Evolutionary conservation across 257 asterid species (phyloP).

Genomic region (Solanum dulcamara): DNA sequence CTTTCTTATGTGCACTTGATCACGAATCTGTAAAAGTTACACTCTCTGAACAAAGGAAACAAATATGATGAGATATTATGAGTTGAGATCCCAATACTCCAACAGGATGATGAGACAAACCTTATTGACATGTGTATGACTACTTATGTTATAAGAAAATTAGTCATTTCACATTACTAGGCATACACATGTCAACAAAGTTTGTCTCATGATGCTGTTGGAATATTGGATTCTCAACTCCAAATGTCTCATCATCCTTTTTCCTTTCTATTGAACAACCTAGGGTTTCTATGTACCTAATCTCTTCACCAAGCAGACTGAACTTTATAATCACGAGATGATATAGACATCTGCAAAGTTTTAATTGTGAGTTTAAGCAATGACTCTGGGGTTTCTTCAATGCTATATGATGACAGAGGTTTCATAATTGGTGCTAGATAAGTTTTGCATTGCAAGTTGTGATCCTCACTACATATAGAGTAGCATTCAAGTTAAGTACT

Average conservation of each 20-base stretch:
- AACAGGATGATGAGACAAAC: no score
- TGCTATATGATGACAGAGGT: neutral
- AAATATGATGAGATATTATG: constrained; percentile 18
- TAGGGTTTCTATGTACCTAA: neutral
- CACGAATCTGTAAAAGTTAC: neutral
- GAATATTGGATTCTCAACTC: no score
- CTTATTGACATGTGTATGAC: no score
- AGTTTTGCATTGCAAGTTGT: neutral
- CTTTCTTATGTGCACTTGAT: constrained; percentile 3
- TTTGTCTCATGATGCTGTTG: no score
- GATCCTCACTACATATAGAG: neutral
- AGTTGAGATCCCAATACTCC: no score
- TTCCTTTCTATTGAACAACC: neutral
- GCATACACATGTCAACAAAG: no score
- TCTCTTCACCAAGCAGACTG: neutral
- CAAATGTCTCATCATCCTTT: neutral
- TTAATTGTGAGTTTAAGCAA: neutral
- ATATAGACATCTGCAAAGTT: neutral
- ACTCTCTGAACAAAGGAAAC: neutral
- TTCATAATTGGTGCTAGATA: neutral
- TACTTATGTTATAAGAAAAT: no score
- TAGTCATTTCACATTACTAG: no score
- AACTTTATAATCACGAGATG: neutral
- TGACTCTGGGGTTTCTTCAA: neutral
- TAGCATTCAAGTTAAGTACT: no score